Evolutionary conservation across 192 early-diverging fungal species (phyloP), one percentile per base, ranked within the genome.

Genomic region (Radiomyces spectabilis): DNA sequence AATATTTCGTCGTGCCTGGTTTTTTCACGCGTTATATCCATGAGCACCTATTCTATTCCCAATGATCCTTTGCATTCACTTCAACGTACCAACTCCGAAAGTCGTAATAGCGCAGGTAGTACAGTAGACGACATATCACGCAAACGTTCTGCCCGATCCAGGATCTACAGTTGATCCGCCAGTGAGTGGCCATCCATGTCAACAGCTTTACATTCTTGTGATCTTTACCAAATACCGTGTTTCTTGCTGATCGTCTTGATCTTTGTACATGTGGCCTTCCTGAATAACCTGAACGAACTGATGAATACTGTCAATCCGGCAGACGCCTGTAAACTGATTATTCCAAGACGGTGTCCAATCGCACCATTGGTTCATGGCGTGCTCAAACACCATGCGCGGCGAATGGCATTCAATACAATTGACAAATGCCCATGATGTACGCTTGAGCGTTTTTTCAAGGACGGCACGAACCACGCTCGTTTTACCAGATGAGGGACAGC

Each of bases 81-180:
- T 33, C 22, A 51, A 8, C 32, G 38, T 68, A 87, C 85, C 32
- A 90, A 59, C 59, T 90, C 91, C 0, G 76, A 68, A 10, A 97
- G 62, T 13, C 84, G 67, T 61, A 93, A 41, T 5, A 97, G 57
- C 33, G 77, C 69, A 3, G 86, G 79, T 47, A 94, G 61, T 13
- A 93, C 65, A 29, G 72, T 76, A 1, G 83, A 68, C 1, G 79
- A 71, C 32, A 86, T 82, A 48, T 85, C 82, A 15, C 89, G 75
- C 39, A 97, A 69, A 18, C 83, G 65, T 57, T 94, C 90, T 0
- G 89, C 89, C 30, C 86, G 73, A 51, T 97, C 92, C 5, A 94
- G 57, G 0, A 93, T 72, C 51, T 86, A 41, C 42, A 80, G 76
- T 16, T 63, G 43, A 22, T 18, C 21, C 41, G 44, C 32, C 24